These are phyloP conservation scores for Aspergillus egyptiacus DNA, from an alignment of 495 filamentous ascomycete species.

Conservation along the genomic window DNA sequence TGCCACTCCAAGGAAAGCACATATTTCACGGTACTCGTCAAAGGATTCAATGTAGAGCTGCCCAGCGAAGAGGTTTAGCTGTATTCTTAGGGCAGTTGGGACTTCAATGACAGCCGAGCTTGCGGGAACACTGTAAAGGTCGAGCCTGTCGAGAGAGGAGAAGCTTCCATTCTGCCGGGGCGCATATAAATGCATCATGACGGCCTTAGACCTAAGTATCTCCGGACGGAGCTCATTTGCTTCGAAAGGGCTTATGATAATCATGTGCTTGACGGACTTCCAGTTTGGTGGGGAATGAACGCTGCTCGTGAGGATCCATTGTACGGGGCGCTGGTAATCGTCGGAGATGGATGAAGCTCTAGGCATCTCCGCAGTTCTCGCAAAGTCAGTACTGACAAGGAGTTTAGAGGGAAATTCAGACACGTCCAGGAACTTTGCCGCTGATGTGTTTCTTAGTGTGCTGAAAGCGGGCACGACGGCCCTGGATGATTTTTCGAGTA, in stretches of 20 bases:
- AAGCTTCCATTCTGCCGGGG: conserved; percentile 44
- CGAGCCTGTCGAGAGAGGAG: conserved; percentile 44
- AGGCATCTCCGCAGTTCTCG: background rate
- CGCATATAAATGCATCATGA: conserved; percentile 52
- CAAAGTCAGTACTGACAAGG: conserved; percentile 9
- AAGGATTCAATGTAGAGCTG: conserved; percentile 7
- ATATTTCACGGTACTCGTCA: conserved; percentile 9
- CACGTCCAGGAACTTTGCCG: conserved; percentile 4
- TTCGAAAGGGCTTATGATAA: conserved; percentile 61
- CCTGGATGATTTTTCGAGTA: background rate
- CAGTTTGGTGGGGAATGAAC: conserved; percentile 2
- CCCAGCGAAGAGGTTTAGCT: conserved; percentile 12
- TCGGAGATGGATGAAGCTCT: background rate
- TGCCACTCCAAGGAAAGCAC: conserved; percentile 9
- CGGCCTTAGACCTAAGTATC: conserved; percentile 27
- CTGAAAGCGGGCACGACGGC: conserved; percentile 6
- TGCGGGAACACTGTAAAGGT: conserved; percentile 26
- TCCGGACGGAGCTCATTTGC: conserved; percentile 45
- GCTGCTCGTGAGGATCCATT: conserved; percentile 20
- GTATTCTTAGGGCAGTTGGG: conserved; percentile 1
- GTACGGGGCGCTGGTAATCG: conserved; percentile 6
- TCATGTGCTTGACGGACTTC: conserved; percentile 23
- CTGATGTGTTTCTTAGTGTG: conserved; percentile 5
- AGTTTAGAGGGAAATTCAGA: conserved; percentile 4
- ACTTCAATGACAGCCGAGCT: background rate